Evolutionary conservation across 768 basidiomycete species (phyloP).

Genomic region (Pleurotus eryngii): DNA sequence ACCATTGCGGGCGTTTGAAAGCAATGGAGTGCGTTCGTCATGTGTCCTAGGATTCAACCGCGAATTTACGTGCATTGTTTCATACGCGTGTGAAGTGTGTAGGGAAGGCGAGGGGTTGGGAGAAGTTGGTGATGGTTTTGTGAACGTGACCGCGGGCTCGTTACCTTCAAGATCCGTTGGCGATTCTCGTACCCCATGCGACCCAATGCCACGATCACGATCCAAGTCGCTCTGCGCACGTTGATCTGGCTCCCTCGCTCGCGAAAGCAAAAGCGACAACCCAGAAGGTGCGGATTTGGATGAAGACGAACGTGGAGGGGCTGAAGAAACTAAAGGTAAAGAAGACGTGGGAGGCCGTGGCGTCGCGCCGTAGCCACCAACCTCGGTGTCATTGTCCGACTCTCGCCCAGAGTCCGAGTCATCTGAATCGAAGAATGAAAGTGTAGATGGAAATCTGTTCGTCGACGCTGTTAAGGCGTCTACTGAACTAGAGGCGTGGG

Average conservation of each 20-base stretch:
- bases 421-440: conserved; percentile 5
- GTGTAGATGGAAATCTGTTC: conserved; percentile 11
- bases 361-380: neutral
- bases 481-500: neutral
- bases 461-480: neutral
- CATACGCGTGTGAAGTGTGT: too few relatives aligned
- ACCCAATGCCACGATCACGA: neutral
- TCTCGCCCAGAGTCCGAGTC: neutral
- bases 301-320: conserved; percentile 7
- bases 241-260: too few relatives aligned
- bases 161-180: too few relatives aligned
- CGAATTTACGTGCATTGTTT: too few relatives aligned
- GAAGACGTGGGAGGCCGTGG: conserved; percentile 11
- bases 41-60: too few relatives aligned
- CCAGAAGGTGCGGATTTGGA: conserved; percentile 9
- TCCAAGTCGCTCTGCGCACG: too few relatives aligned
- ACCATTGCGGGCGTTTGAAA: too few relatives aligned
- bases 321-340: too few relatives aligned
- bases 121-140: too few relatives aligned
- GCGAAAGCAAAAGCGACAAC: conserved; percentile 5
- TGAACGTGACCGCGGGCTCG: too few relatives aligned
- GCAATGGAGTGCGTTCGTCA: too few relatives aligned
- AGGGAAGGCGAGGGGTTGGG: too few relatives aligned
- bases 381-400: conserved; percentile 1
- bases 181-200: neutral